Evolutionary conservation across 202 grass and related monocot genomes (phyloP), one percentile per base, ranked within the genome.

Genomic region (Panicum hallii): DNA sequence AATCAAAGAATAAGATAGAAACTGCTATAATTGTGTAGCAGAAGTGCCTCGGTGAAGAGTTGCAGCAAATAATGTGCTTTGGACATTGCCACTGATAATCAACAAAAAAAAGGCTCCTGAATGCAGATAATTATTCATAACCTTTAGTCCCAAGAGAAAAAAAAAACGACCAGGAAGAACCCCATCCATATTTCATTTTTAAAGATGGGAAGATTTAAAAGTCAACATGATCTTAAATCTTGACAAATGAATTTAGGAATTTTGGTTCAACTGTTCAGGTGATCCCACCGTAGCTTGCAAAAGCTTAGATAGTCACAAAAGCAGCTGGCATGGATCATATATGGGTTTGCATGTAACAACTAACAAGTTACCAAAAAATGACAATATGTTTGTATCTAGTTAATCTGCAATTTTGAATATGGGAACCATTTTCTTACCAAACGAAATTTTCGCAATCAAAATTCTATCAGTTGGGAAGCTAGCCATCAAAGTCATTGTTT

Each of bases 361-460:
- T 47, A 82, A 82, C 16, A 72, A 47, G 67, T 71, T 61, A 82
- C 26, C 28, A 38, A 46, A 55, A 44, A 55, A 3, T 62, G 11
- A 0, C 20, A 48, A 22, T 20, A 53, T 53, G 53, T 63, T 72
- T 36, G 5, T 49, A 82, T 45, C 43, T 58, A 58, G 42, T 46
- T 2, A 70, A n/a, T 26, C 43, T 70, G 67, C 42, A 46, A 70
- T 13, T 70, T 44, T 47, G 6, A 47, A 13, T 40, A 45, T 11
- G 5, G 14, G 22, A 71, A 42, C 9, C 52, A 71, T 71, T 82
- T 82, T 32, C 49, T 42, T 20, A 70, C 50, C 2, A 70, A 22
- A 72, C n/a, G 45, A 71, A 82, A 44, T 52, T 79, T 70, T 26
- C 6, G 11, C 65, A 82, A 82, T 48, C 26, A 38, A 61, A 61